Conservation (phyloP, 2,329 filamentous ascomycete genomes). For the Hirsutella rhossiliensis region DNA sequence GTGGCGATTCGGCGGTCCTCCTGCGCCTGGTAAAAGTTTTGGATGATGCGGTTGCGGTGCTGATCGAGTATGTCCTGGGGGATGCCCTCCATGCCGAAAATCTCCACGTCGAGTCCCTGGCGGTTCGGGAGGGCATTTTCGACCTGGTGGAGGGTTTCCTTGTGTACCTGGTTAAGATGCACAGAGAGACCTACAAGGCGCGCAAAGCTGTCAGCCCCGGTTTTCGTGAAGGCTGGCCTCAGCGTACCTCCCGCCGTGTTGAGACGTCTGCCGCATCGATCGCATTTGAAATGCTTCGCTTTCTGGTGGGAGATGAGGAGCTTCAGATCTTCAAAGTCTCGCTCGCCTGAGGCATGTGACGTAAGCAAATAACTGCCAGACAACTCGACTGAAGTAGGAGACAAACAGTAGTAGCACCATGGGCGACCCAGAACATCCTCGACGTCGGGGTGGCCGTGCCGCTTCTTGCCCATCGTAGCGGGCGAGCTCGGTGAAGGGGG, state of each 20-base stretch:
- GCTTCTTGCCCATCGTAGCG: constrained; percentile 69
- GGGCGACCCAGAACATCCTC: constrained; percentile 80
- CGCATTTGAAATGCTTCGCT: constrained; percentile 98
- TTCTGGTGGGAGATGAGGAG: constrained; percentile 96
- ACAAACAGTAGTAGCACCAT: constrained; percentile 93
- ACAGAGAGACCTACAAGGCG: constrained; percentile 65
- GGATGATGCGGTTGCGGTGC: constrained; percentile 77
- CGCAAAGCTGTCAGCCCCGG: not conserved
- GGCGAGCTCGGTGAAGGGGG: not conserved
- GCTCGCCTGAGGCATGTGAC: constrained; percentile 46
- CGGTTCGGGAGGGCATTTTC: constrained; percentile 88
- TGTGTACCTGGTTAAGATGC: constrained; percentile 98
- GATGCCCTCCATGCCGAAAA: constrained; percentile 97
- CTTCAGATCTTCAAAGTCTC: constrained; percentile 95
- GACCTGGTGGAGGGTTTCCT: constrained; percentile 75
- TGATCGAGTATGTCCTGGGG: constrained; percentile 73
- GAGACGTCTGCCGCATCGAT: constrained; percentile 73
- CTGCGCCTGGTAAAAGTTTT: constrained; percentile 76
- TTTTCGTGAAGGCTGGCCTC: not conserved
- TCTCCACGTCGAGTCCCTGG: constrained; percentile 79
- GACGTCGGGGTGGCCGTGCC: constrained; percentile 72
- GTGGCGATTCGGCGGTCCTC: constrained; percentile 71
- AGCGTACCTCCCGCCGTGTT: constrained; percentile 82
- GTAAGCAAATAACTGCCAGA: constrained; percentile 4
- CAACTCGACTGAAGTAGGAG: not conserved